Conservation (phyloP, 805 yeast genomes). For the Wickerhamomyces sydowiorum region DNA sequence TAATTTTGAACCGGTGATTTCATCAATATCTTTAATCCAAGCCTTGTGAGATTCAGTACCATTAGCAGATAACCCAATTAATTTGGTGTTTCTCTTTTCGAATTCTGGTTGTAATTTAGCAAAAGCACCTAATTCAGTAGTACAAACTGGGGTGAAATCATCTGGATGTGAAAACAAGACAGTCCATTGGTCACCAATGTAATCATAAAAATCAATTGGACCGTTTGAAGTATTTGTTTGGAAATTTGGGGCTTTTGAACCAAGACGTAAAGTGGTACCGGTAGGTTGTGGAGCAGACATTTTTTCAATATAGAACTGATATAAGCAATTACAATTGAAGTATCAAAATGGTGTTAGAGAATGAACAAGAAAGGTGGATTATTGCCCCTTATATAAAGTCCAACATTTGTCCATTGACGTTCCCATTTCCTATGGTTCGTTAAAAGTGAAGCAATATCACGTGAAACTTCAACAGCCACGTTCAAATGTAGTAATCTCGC, state of each 20-base stretch:
- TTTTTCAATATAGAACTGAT: neutral
- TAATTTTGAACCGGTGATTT: slow-evolving; percentile 52
- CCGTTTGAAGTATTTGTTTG: slow-evolving; percentile 59
- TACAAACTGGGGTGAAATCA: slow-evolving; percentile 75
- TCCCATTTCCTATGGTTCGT: no score
- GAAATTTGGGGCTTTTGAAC: slow-evolving; percentile 68
- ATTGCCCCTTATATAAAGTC: neutral
- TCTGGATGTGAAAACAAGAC: slow-evolving; percentile 73
- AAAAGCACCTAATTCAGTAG: slow-evolving; percentile 74
- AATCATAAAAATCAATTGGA: slow-evolving; percentile 56
- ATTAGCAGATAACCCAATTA: slow-evolving; percentile 67
- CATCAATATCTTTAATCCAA: slow-evolving; percentile 72
- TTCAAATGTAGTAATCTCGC: no score
- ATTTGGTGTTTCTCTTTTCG: slow-evolving; percentile 54
- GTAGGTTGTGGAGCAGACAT: slow-evolving; percentile 38
- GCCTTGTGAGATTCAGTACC: slow-evolving; percentile 52
- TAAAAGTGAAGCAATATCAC: neutral
- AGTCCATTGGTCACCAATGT: slow-evolving; percentile 56
- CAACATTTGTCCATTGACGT: no score
- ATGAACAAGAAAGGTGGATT: no score
- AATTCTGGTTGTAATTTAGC: slow-evolving; percentile 69
- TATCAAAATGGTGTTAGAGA: no score
- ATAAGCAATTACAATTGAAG: neutral
- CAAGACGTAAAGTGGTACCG: slow-evolving; percentile 38
- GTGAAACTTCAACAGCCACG: slow-evolving; percentile 1